Evolutionary conservation across 169 alveolate genomes (phyloP), one percentile per base, ranked within the genome.

Genomic region (Cystoisospora suis): DNA sequence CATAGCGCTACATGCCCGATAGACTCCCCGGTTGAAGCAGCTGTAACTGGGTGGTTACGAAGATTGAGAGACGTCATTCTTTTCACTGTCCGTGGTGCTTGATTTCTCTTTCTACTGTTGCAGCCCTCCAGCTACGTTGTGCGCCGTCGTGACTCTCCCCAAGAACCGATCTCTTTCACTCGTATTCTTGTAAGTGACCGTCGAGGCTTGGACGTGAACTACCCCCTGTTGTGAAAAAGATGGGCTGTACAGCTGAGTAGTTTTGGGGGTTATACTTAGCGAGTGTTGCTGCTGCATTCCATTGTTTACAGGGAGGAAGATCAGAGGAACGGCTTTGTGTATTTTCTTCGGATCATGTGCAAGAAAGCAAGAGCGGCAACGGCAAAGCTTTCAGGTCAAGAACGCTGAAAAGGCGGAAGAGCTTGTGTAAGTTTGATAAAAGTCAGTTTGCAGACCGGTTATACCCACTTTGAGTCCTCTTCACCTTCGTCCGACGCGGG

Each of bases 111-210:
- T 47, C 44, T 56, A 42, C 40, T 27, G 40, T 36, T 69, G n/a
- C 89, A 89, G 93, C 80, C 93, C 93, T 4, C 17, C 75, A 20
- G 86, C 89, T 23, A 89, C 93, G 9, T 59, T 89, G 27, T 89
- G 93, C 75, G 77, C 89, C 27, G 93, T 89, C 36, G 87, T 89
- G 6, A 47, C 32, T 4, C 75, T 89, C 32, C 93, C 93, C 20
- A 49, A 80, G 46, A 72, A 80, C 47, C 5, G 93, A n/a, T 53
- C 89, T 20, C 87, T 89, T 34, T 89, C 93, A 0, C 88, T 88
- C 29, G 75, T 88, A 1, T 88, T 88, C 45, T 75, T 88, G 92
- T 88, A 75, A 88, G 92, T 4, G 32, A 42, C 27, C 79, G 69
- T 38, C 38, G 20, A 45, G 58, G 34, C 17, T 15, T 46, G n/a